Percentiles rank a stretch among this genome's conserved stretches.
These are phyloP conservation scores for Cardamine occulta DNA, from an alignment of 345 rosid genomes.

Conservation along the genomic window DNA sequence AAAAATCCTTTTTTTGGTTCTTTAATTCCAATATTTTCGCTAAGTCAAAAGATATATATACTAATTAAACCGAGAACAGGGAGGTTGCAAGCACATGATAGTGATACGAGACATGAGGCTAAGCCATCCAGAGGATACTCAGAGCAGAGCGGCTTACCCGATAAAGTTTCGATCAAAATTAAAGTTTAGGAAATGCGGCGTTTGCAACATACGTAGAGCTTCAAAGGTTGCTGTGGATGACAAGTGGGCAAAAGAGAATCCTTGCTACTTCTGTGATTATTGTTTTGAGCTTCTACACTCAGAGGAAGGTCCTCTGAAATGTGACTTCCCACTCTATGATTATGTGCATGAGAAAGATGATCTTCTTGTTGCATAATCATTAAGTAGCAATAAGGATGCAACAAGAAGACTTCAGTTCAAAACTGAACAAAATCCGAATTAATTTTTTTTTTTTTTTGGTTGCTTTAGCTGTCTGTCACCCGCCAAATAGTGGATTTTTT, in stretches of 20 bases:
- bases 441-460: too few relatives aligned
- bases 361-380: neutral
- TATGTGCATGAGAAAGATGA: conserved; percentile 48
- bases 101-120: conserved; percentile 86
- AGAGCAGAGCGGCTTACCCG: conserved; percentile 72
- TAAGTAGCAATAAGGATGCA: neutral
- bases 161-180: conserved; percentile 53
- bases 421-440: too few relatives aligned
- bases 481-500: too few relatives aligned
- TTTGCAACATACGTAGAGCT: conserved; percentile 69
- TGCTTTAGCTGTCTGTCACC: too few relatives aligned
- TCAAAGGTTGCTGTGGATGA: conserved; percentile 61
- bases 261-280: conserved; percentile 75
- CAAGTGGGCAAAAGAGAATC: conserved; percentile 72
- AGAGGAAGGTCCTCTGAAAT: conserved; percentile 42
- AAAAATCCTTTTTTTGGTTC: neutral
- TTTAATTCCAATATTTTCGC: neutral
- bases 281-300: conserved; percentile 73
- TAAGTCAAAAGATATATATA: neutral
- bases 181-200: conserved; percentile 61
- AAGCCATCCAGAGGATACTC: conserved; percentile 74
- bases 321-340: conserved; percentile 60
- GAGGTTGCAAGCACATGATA: conserved; percentile 84
- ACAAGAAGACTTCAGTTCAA: neutral
- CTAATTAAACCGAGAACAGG: conserved; percentile 49